A percentile compares a stretch with the other conserved stretches of the same genome.
Conservation (phyloP, 305 asterid genomes). For the Fraxinus greggii region DNA sequence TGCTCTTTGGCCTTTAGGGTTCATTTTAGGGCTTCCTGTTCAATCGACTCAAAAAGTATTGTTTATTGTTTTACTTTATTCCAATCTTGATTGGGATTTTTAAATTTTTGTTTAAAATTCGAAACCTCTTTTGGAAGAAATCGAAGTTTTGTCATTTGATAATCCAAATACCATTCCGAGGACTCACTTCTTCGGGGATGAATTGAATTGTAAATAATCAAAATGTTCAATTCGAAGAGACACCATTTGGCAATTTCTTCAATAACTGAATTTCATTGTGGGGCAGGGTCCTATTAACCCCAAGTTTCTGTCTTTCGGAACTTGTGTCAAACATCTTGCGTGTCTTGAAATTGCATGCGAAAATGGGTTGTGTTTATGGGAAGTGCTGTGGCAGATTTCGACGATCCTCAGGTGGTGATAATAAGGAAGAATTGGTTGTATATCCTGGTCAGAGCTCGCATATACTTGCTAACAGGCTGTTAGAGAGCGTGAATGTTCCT, state of each 20-base stretch:
- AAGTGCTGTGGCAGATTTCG: conserved; percentile 69
- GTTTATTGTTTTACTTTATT: conserved; percentile 41
- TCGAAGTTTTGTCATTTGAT: conserved; percentile 6
- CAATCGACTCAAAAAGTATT: conserved; percentile 37
- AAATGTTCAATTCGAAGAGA: conserved; percentile 30
- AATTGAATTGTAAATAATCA: conserved; percentile 8
- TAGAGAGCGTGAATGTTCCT: conserved; percentile 72
- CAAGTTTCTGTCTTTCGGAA: conserved; percentile 42
- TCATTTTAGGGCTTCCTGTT: conserved; percentile 27
- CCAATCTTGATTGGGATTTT: conserved; percentile 29
- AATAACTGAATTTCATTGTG: conserved; percentile 27
- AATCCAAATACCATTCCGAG: conserved; percentile 29
- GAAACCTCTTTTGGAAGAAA: background rate
- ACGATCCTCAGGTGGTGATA: conserved; percentile 52
- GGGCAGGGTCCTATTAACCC: conserved; percentile 29
- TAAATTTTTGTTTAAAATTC: background rate
- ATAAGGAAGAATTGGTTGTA: conserved; percentile 42
- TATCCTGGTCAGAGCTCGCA: conserved; percentile 44
- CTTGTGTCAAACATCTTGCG: conserved; percentile 48
- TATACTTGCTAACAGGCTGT: conserved; percentile 36
- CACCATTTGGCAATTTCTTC: conserved; percentile 27
- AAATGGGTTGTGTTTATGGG: conserved; percentile 82
- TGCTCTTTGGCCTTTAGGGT: conserved; percentile 45
- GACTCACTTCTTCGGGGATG: conserved; percentile 31
- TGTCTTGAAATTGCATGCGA: conserved; percentile 30